These are phyloP conservation scores for Apodospora peruviana DNA, from an alignment of 495 filamentous ascomycete species.

Conservation along the genomic window DNA sequence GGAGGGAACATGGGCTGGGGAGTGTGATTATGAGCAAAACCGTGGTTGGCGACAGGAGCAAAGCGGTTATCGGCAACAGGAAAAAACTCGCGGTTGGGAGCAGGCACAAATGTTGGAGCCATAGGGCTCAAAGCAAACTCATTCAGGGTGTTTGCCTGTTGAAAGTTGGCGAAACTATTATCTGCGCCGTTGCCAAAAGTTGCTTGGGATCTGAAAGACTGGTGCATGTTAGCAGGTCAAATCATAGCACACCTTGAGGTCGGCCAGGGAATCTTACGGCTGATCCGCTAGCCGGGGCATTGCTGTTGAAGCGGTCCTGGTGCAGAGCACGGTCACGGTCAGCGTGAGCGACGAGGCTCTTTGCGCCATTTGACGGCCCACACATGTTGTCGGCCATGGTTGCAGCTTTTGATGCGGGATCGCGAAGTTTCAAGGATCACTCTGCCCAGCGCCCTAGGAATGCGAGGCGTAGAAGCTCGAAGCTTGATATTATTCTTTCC, in stretches of 20 bases:
- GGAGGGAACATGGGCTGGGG: too few species aligned
- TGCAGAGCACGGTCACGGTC: slow-evolving; percentile 74
- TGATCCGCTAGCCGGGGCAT: slow-evolving; percentile 13
- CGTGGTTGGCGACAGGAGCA: slow-evolving; percentile 6
- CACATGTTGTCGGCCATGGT: slow-evolving; percentile 78
- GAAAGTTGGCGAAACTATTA: slow-evolving; percentile 16
- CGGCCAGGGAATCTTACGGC: slow-evolving; percentile 8
- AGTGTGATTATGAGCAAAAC: too few species aligned
- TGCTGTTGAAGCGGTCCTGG: slow-evolving; percentile 58
- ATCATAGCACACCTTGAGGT: background rate
- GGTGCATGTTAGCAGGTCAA: background rate
- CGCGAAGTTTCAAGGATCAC: too few species aligned
- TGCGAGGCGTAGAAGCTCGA: too few species aligned
- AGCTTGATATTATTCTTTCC: too few species aligned
- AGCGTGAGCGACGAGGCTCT: slow-evolving; percentile 77
- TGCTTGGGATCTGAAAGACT: slow-evolving; percentile 28
- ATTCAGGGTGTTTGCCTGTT: slow-evolving; percentile 7
- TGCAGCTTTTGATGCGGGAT: background rate
- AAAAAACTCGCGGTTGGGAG: too few species aligned
- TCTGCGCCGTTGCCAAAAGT: slow-evolving; percentile 10
- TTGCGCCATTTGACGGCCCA: slow-evolving; percentile 83
- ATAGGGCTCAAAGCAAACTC: background rate
- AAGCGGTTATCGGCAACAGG: background rate
- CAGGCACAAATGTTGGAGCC: background rate
- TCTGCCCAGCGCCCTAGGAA: too few species aligned